These are phyloP conservation scores for Candida buenavistaensis DNA, from an alignment of 1,139 yeast species.

Conservation along the genomic window DNA sequence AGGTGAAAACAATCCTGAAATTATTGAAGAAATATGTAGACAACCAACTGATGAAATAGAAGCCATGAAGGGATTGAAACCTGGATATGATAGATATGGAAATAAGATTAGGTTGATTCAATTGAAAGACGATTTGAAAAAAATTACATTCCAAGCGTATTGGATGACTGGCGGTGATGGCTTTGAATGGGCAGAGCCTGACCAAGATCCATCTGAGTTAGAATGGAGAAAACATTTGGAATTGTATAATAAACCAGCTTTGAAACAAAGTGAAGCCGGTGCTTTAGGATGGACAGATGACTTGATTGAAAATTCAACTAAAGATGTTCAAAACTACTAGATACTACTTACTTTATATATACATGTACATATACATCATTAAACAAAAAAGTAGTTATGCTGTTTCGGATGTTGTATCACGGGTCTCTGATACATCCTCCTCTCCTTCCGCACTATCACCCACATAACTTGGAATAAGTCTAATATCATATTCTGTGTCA, in stretches of 20 bases:
- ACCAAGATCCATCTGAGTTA: slow-evolving; percentile 73
- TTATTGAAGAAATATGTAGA: slow-evolving; percentile 43
- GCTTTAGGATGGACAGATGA: slow-evolving; percentile 40
- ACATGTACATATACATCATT: background rate
- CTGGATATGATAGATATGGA: slow-evolving; percentile 40
- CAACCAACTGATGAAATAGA: slow-evolving; percentile 21
- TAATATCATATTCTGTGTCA: slow-evolving; percentile 46
- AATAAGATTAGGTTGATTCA: slow-evolving; percentile 41
- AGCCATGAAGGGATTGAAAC: slow-evolving; percentile 24
- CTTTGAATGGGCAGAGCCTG: slow-evolving; percentile 79
- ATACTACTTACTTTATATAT: slow-evolving; percentile 1
- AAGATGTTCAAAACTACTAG: background rate
- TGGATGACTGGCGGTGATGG: slow-evolving; percentile 80
- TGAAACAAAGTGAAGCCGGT: slow-evolving; percentile 18
- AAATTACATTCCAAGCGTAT: slow-evolving; percentile 64
- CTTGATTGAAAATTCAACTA: slow-evolving; percentile 22
- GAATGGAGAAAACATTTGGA: slow-evolving; percentile 49
- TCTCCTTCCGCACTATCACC: slow-evolving; percentile 4
- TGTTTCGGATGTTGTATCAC: background rate
- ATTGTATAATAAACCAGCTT: slow-evolving; percentile 21
- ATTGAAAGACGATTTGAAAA: slow-evolving; percentile 48
- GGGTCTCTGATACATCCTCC: slow-evolving; percentile 6
- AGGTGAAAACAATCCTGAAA: slow-evolving; percentile 35
- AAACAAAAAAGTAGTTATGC: too few species aligned
- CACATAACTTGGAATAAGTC: slow-evolving; percentile 38